Evolutionary conservation across 2,329 filamentous ascomycete species (phyloP).

Genomic region (Pestalotiopsis sp.): DNA sequence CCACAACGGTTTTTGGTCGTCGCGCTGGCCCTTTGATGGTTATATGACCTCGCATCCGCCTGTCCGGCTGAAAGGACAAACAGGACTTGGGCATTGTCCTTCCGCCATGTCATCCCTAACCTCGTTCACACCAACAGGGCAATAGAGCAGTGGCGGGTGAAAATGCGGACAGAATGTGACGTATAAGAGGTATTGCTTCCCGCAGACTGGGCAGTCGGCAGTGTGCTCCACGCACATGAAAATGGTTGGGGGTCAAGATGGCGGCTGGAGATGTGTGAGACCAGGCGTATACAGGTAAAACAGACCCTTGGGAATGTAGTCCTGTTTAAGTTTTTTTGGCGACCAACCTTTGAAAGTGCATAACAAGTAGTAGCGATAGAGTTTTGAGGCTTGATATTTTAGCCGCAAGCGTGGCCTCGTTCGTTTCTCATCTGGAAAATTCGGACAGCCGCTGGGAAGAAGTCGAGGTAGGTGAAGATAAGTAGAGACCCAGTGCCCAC

Average conservation of each 20-base stretch:
- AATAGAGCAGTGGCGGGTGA: conserved; percentile 50
- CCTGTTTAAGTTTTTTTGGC: neutral
- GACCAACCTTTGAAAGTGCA: neutral
- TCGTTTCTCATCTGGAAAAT: neutral
- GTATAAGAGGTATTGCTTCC: conserved; percentile 61
- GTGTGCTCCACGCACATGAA: conserved; percentile 65
- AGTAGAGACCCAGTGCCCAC: neutral
- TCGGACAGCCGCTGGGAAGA: neutral
- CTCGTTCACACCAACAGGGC: conserved; percentile 46
- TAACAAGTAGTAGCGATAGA: neutral
- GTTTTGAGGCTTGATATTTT: neutral
- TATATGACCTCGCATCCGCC: conserved; percentile 60
- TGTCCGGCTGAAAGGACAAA: conserved; percentile 60
- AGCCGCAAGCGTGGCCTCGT: neutral
- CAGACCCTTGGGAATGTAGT: neutral
- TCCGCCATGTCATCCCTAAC: conserved; percentile 50
- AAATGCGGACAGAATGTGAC: conserved; percentile 58
- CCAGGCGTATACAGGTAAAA: neutral
- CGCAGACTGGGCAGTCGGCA: conserved; percentile 60
- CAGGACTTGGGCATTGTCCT: conserved; percentile 59
- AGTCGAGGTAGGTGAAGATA: neutral
- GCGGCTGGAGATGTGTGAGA: neutral
- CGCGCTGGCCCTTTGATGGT: conserved; percentile 21
- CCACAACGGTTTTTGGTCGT: conserved; percentile 7
- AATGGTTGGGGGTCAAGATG: neutral